Conservation (phyloP, 2,329 filamentous ascomycete species). For the Epichloe baconii region DNA sequence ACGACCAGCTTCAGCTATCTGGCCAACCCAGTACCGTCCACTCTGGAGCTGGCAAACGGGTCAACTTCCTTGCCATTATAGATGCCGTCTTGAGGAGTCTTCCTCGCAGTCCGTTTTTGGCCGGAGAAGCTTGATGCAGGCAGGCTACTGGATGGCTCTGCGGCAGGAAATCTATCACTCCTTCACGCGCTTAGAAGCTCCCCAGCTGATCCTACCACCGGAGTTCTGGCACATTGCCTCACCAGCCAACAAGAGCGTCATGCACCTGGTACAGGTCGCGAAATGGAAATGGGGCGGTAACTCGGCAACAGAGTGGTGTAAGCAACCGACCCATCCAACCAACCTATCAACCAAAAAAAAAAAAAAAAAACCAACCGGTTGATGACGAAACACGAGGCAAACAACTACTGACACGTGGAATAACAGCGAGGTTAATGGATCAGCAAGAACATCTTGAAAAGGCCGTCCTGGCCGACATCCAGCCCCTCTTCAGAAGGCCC, state of each 20-base stretch:
- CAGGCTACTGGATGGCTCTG: conserved; percentile 29
- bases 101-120: conserved; percentile 23
- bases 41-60: conserved; percentile 9
- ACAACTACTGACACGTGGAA: neutral
- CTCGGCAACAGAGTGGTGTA: conserved; percentile 24
- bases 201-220: conserved; percentile 22
- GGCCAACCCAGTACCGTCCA: neutral
- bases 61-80: conserved; percentile 28
- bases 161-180: conserved; percentile 29
- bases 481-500: conserved; percentile 21
- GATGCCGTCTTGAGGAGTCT: conserved; percentile 25
- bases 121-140: conserved; percentile 23
- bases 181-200: conserved; percentile 24
- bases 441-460: conserved; percentile 24
- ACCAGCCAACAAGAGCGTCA: conserved; percentile 25
- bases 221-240: conserved; percentile 23
- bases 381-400: no score
- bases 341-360: accelerated
- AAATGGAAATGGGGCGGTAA: conserved; percentile 28
- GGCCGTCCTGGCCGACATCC: conserved; percentile 17
- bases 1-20: conserved; percentile 10
- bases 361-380: no score
- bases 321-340: conserved; percentile 6
- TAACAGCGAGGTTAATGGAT: conserved; percentile 20
- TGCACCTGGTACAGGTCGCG: conserved; percentile 27